Conservation (phyloP, 2,329 filamentous ascomycete genomes). For the Fusarium metavorans region DNA sequence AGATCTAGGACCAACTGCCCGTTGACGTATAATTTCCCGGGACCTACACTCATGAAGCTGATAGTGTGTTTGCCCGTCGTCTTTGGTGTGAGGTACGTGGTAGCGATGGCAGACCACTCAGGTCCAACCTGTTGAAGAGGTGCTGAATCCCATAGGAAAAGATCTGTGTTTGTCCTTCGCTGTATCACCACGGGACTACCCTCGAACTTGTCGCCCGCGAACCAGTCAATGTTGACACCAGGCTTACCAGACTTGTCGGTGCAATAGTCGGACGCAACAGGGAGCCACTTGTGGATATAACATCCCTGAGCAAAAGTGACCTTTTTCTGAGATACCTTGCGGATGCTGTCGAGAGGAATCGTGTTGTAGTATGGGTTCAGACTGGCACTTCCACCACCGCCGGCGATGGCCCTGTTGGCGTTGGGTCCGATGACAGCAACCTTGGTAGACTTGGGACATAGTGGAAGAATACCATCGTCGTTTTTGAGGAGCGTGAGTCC, state of each 20-base stretch:
- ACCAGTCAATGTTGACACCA: constrained; percentile 75
- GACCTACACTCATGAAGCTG: constrained; percentile 76
- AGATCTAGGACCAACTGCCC: constrained; percentile 71
- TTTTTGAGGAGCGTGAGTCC: constrained; percentile 76
- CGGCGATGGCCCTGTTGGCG: constrained; percentile 74
- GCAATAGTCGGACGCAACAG: constrained; percentile 44
- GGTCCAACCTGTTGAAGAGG: constrained; percentile 70
- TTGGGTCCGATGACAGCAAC: constrained; percentile 77
- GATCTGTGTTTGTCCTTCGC: constrained; percentile 71
- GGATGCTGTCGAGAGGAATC: constrained; percentile 71
- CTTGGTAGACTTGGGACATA: constrained; percentile 65
- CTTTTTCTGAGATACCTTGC: constrained; percentile 63
- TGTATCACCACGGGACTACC: constrained; percentile 69
- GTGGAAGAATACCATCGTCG: constrained; percentile 68
- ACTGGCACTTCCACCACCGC: constrained; percentile 75
- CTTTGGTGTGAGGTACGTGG: constrained; percentile 68
- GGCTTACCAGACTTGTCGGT: constrained; percentile 61
- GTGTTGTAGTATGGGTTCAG: constrained; percentile 77
- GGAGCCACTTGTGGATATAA: constrained; percentile 46
- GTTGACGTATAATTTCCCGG: constrained; percentile 71
- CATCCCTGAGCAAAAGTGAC: constrained; percentile 64
- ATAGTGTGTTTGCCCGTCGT: constrained; percentile 73
- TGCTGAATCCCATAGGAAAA: constrained; percentile 78
- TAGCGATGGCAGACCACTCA: constrained; percentile 74
- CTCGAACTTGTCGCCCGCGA: constrained; percentile 71